phyloP scores from a whole-genome alignment of 306 rosid genomes.

The Inga laurina region DNA sequence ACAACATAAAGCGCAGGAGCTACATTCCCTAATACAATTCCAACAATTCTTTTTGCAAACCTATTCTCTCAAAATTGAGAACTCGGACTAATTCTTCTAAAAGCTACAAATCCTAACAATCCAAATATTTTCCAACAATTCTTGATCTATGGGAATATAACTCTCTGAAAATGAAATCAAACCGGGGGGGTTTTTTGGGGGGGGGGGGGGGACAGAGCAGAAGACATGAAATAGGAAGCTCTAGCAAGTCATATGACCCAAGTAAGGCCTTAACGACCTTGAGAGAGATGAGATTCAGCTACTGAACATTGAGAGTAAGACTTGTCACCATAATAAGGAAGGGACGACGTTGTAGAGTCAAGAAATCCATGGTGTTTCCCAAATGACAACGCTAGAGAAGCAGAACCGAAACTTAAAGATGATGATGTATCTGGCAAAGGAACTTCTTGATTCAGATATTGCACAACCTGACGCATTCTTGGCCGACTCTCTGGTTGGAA shows the following conservation, averaged over 20 bases:
- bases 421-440: neutral
- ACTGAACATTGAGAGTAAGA: conserved; percentile 30
- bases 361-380: neutral
- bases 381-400: neutral
- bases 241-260: neutral
- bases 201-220: too few relatives aligned
- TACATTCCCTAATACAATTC: too few relatives aligned
- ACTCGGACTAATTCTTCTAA: too few relatives aligned
- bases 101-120: too few relatives aligned
- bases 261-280: conserved; percentile 42
- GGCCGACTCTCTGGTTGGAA: neutral
- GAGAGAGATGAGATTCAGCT: conserved; percentile 49
- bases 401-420: neutral
- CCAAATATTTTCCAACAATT: neutral
- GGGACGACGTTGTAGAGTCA: conserved; percentile 37
- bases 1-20: too few relatives aligned
- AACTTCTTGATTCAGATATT: neutral
- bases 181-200: too few relatives aligned
- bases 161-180: neutral
- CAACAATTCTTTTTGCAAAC: too few relatives aligned
- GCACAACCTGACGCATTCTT: too few relatives aligned
- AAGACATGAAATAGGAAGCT: neutral
- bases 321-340: conserved; percentile 31
- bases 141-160: neutral
- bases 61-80: too few relatives aligned